Evolutionary conservation across 495 filamentous ascomycete species (phyloP).

Genomic region (Chlorociboria aeruginascens): DNA sequence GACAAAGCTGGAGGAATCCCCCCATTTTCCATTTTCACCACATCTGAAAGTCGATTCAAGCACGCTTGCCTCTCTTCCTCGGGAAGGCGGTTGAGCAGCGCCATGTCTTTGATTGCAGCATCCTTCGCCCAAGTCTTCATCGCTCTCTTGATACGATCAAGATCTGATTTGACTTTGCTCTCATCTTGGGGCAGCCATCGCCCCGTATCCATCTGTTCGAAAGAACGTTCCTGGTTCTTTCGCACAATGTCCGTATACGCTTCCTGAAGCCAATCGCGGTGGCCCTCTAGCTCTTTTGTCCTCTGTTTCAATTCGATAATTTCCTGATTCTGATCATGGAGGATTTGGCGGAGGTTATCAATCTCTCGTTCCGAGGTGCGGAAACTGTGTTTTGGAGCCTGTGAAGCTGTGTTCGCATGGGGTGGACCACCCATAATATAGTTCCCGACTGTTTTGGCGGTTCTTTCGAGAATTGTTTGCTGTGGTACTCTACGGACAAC

Average conservation of each 20-base stretch:
- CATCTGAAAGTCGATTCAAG: background rate
- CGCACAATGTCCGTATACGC: background rate
- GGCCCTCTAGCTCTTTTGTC: background rate
- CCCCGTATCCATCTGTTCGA: background rate
- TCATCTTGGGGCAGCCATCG: conserved; percentile 1
- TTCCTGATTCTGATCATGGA: too few species aligned
- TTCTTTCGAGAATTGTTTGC: too few species aligned
- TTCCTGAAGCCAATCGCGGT: background rate
- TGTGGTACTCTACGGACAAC: too few species aligned
- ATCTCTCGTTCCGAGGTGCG: too few species aligned
- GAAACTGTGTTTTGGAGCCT: too few species aligned
- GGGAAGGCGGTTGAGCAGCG: background rate
- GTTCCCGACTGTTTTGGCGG: too few species aligned
- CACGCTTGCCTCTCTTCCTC: background rate
- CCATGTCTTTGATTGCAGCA: background rate
- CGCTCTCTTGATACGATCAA: conserved; percentile 1
- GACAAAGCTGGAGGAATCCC: background rate
- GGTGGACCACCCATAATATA: too few species aligned
- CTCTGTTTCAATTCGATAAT: too few species aligned
- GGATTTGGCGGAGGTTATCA: too few species aligned
- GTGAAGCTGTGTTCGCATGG: too few species aligned
- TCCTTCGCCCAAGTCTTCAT: conserved; percentile 1
- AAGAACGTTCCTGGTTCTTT: conserved; percentile 2
- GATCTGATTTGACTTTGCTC: background rate
- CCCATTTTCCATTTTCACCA: background rate